Percentiles rank a stretch among this genome's conserved stretches.
Evolutionary conservation across 1,139 yeast genomes (phyloP).

Genomic region (Ogataea hybrid): DNA sequence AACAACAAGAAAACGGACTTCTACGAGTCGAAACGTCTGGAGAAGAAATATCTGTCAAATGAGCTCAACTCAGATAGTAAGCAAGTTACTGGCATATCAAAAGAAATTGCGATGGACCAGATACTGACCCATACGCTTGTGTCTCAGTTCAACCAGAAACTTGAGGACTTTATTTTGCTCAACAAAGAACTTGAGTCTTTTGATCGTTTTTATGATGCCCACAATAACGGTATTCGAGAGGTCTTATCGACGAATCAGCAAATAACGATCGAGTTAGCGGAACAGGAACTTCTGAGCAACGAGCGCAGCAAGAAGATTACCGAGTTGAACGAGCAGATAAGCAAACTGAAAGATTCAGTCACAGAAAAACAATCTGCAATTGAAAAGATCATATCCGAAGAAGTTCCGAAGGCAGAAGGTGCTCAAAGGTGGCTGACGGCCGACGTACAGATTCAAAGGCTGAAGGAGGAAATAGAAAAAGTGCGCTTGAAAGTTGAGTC

Average conservation of each 20-base stretch:
- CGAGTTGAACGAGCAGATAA: slow-evolving; percentile 6
- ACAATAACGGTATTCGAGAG: slow-evolving; percentile 29
- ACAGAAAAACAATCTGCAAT: slow-evolving; percentile 20
- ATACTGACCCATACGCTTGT: slow-evolving; percentile 49
- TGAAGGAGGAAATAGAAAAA: slow-evolving; percentile 41
- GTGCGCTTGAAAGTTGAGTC: slow-evolving; percentile 40
- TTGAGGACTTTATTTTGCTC: slow-evolving; percentile 27
- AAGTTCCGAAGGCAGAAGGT: slow-evolving; percentile 9
- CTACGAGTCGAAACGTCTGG: slow-evolving; percentile 64
- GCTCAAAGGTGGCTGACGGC: slow-evolving; percentile 36
- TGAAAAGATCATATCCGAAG: slow-evolving; percentile 21
- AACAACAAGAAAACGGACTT: slow-evolving; percentile 34
- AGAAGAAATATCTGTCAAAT: slow-evolving; percentile 66
- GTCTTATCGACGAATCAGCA: slow-evolving; percentile 23
- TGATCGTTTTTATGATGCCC: slow-evolving; percentile 30
- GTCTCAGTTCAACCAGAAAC: slow-evolving; percentile 37
- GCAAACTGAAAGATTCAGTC: slow-evolving; percentile 7
- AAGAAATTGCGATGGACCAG: slow-evolving; percentile 32
- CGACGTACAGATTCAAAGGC: slow-evolving; percentile 35
- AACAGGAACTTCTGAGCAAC: slow-evolving; percentile 31
- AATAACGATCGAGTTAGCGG: slow-evolving; percentile 26
- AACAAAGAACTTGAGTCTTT: slow-evolving; percentile 35
- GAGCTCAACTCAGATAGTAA: slow-evolving; percentile 58
- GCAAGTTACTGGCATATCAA: slow-evolving; percentile 56
- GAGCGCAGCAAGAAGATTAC: slow-evolving; percentile 7